Conservation (phyloP, 768 basidiomycete species). For the Russula sp. region DNA sequence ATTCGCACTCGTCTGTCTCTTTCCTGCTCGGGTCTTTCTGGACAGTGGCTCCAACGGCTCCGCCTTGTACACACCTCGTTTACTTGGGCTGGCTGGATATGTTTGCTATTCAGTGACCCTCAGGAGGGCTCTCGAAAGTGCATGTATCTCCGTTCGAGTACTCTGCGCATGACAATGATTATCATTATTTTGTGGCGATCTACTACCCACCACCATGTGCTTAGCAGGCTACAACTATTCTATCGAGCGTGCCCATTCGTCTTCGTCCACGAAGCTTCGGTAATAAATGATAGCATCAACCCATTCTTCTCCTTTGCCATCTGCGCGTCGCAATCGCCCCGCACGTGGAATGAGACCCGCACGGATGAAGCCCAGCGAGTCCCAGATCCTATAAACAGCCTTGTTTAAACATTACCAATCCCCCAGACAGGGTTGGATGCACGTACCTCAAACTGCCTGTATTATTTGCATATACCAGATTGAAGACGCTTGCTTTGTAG, state of each 20-base stretch:
- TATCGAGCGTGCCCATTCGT: constrained; percentile 16
- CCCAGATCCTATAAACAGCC: constrained; percentile 59
- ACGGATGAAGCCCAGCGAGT: constrained; percentile 68
- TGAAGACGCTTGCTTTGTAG: constrained; percentile 78
- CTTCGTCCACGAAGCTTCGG: constrained; percentile 54
- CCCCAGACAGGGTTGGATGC: background rate
- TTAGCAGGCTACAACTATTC: background rate
- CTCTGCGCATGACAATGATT: background rate
- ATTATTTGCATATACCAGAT: constrained; percentile 86
- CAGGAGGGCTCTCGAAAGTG: background rate
- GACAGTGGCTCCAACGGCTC: background rate
- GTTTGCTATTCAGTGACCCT: background rate
- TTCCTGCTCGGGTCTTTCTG: background rate
- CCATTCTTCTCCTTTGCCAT: constrained; percentile 76
- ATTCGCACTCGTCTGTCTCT: background rate
- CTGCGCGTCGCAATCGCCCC: constrained; percentile 58
- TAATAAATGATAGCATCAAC: constrained; percentile 85
- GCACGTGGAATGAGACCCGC: constrained; percentile 71
- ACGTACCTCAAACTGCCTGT: constrained; percentile 58
- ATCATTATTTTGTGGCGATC: background rate
- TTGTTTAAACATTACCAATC: background rate
- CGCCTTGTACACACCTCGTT: background rate
- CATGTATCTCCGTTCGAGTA: background rate
- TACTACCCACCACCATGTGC: background rate
- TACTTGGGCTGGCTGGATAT: background rate